Evolutionary conservation across 129 eudicot genomes (phyloP).

Genomic region (Erigeron canadensis): DNA sequence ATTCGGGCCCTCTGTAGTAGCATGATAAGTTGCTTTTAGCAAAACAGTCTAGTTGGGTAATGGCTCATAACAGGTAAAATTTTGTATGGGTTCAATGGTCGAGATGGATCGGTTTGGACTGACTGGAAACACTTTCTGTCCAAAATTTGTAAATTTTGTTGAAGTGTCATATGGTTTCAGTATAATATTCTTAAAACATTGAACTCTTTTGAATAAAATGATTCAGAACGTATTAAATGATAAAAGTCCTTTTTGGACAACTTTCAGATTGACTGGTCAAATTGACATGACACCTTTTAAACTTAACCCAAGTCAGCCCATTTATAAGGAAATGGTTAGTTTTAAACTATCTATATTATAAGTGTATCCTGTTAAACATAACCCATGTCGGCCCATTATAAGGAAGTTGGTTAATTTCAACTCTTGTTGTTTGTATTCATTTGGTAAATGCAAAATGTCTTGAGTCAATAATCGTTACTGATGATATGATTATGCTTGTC

Average conservation of each 20-base stretch:
- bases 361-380: no score
- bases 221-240: no score
- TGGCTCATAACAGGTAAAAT: no score
- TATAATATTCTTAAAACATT: no score
- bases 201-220: no score
- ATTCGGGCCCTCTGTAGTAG: neutral
- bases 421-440: neutral
- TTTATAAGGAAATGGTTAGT: neutral
- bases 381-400: neutral
- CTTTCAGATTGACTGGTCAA: neutral
- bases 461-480: neutral
- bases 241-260: no score
- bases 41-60: constrained; percentile 13
- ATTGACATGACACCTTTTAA: neutral
- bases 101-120: neutral
- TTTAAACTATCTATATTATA: no score
- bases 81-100: neutral
- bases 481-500: constrained; percentile 11
- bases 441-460: constrained; percentile 7
- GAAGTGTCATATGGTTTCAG: no score
- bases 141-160: neutral
- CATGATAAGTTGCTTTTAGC: constrained; percentile 22
- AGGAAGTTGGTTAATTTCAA: no score
- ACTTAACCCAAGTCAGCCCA: neutral
- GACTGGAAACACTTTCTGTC: neutral